A percentile compares a stretch with the other conserved stretches of the same genome.
Evolutionary conservation across 345 rosid species (phyloP).

Genomic region (Atalantia buxifolia): DNA sequence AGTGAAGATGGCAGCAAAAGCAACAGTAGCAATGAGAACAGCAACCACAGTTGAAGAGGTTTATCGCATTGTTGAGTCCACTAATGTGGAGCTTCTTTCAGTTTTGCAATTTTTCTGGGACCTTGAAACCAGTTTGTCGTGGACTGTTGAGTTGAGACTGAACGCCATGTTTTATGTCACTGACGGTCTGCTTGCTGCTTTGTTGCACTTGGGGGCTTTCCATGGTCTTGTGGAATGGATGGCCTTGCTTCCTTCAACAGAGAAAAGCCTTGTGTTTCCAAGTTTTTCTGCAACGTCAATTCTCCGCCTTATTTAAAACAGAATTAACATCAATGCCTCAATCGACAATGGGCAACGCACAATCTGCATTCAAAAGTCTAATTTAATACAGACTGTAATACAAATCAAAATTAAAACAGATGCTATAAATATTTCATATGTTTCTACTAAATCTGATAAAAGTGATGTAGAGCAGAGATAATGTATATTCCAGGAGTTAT

Average conservation of each 20-base stretch:
- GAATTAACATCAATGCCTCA: conserved; percentile 63
- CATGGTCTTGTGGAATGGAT: conserved; percentile 65
- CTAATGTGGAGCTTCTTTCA: conserved; percentile 95
- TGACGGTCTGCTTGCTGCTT: conserved; percentile 99
- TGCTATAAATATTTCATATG: background rate
- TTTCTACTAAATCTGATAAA: background rate
- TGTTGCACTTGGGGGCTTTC: conserved; percentile 72
- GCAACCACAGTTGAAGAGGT: conserved; percentile 91
- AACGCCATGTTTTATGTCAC: conserved; percentile 96
- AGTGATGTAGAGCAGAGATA: background rate
- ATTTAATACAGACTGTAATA: background rate
- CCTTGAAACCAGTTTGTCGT: conserved; percentile 86
- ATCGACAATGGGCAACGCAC: conserved; percentile 63
- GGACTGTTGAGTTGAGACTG: conserved; percentile 92
- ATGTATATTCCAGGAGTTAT: background rate
- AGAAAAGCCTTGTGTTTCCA: conserved; percentile 47
- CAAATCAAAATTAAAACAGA: background rate
- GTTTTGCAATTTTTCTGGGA: conserved; percentile 88
- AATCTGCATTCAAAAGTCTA: conserved; percentile 51
- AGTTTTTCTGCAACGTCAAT: conserved; percentile 76
- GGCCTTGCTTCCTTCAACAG: conserved; percentile 80
- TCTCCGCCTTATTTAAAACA: conserved; percentile 87
- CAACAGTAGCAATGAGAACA: conserved; percentile 94
- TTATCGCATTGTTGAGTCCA: conserved; percentile 97
- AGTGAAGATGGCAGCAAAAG: conserved; percentile 98